These are phyloP conservation scores for Alternaria sp. DNA, from an alignment of 2,329 filamentous ascomycete species.

Conservation along the genomic window DNA sequence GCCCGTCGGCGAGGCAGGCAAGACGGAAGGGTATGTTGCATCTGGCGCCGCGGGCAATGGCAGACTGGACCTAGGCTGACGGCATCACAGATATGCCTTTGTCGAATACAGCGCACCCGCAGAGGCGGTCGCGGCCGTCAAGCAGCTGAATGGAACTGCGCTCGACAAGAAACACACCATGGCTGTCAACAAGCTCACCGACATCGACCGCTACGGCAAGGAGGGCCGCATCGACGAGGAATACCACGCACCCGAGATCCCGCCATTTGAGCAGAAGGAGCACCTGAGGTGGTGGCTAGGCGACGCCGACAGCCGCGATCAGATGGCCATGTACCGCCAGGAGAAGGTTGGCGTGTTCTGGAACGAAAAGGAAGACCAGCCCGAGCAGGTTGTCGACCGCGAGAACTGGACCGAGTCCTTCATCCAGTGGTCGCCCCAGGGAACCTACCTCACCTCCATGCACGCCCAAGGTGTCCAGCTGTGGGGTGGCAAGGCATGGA, in stretches of 20 bases:
- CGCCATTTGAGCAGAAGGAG: slow-evolving; percentile 89
- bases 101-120: slow-evolving; percentile 93
- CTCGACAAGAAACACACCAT: slow-evolving; percentile 98
- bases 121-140: slow-evolving; percentile 88
- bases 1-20: slow-evolving; percentile 87
- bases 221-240: slow-evolving; percentile 94
- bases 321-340: slow-evolving; percentile 92
- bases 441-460: slow-evolving; percentile 92
- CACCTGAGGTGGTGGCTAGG: slow-evolving; percentile 93
- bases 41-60: not conserved
- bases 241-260: slow-evolving; percentile 81
- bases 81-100: slow-evolving; percentile 79
- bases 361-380: slow-evolving; percentile 94
- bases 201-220: slow-evolving; percentile 94
- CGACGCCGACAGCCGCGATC: slow-evolving; percentile 88
- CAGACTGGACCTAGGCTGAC: slow-evolving; percentile 22
- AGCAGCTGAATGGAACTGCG: slow-evolving; percentile 83
- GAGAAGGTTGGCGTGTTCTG: slow-evolving; percentile 95
- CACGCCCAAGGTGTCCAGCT: slow-evolving; percentile 96
- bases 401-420: slow-evolving; percentile 98
- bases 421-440: slow-evolving; percentile 95
- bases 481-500: slow-evolving; percentile 92
- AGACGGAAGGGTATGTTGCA: slow-evolving; percentile 78
- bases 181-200: slow-evolving; percentile 96
- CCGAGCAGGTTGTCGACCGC: slow-evolving; percentile 89